Base-by-base conservation (phyloP, 805 yeast genomes). In the Diddensiella transvaalensis region DNA sequence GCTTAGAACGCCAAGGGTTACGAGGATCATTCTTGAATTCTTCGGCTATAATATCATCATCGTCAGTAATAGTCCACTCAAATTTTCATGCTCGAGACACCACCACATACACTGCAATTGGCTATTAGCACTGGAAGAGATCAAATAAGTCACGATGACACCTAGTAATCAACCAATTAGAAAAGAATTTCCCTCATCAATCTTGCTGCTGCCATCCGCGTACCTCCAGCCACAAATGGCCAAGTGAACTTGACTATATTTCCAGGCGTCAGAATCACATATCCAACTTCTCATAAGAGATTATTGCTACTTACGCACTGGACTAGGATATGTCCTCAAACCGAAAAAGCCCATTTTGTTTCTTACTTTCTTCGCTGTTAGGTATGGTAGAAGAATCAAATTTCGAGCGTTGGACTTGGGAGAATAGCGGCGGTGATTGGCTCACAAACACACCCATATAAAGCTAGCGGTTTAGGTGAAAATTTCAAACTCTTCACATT, bases 1-100 rank as follows among this genome's bases (percentile, higher is more conserved):
- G 72, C 57, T 75, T 74, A 39, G 42, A 40, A 68, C 87, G 87
- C 75, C 95, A 83, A 70, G 96, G 96, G 77, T 88, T 88, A 79
- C 96, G 86, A 75, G 96, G 96, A 74, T 88, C 96, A 71, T 88
- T 87, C 73, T 83, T 80, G 77, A 82, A 88, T 73, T 87, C 95
- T 55, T 77, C 78, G 52, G 67, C 51, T 51, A 26, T 11, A 44
- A 32, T 22, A 26, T 17, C 42, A 17, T 38, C 32, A 38, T 26
- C 13, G 32, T 26, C 8, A 26, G 13, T 26, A 8, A 26, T 8
- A 26, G n/a, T n/a, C n/a, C n/a, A n/a, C n/a, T n/a, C n/a, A n/a
- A n/a, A n/a, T n/a, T n/a, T n/a, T n/a, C n/a, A n/a, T n/a, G n/a
- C n/a, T n/a, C n/a, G n/a, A n/a, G n/a, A 11, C 6, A 17, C 39